Evolutionary conservation across 768 basidiomycete species (phyloP).

Genomic region (Psilocybe cubensis): DNA sequence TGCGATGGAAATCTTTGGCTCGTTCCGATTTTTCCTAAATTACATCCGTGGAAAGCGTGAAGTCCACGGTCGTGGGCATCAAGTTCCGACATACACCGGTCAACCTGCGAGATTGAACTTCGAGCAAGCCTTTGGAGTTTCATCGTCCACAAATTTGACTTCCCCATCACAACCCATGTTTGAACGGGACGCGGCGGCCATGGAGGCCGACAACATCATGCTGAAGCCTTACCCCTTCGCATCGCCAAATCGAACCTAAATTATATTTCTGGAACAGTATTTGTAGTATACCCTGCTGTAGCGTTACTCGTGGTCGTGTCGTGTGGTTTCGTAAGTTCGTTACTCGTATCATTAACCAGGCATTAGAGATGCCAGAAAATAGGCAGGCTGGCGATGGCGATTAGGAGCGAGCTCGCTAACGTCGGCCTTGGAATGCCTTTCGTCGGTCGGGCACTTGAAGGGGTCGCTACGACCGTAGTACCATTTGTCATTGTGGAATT

Average conservation of each 20-base stretch:
- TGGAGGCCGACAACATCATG: conserved; percentile 4
- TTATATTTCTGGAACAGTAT: neutral
- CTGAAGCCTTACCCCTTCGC: conserved; percentile 14
- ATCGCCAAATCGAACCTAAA: neutral
- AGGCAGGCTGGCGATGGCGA: neutral
- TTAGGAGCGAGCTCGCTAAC: neutral
- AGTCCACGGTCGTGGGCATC: conserved; percentile 23
- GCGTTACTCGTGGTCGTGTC: neutral
- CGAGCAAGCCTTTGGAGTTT: conserved; percentile 43
- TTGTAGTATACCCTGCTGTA: neutral
- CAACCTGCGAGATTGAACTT: conserved; percentile 29
- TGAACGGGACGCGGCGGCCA: neutral
- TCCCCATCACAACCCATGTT: neutral
- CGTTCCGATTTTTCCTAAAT: conserved; percentile 63
- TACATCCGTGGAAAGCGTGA: conserved; percentile 33
- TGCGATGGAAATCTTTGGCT: conserved; percentile 59
- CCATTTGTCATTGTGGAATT: neutral
- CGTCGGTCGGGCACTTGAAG: neutral
- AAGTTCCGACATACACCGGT: conserved; percentile 2
- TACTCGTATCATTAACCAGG: neutral
- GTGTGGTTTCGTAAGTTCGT: too few species aligned
- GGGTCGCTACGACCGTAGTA: neutral
- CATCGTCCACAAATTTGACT: neutral
- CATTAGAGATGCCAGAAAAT: neutral
- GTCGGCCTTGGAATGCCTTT: neutral